Percentiles rank a stretch among this genome's conserved stretches.
Conservation (phyloP, 2,329 filamentous ascomycete species). For the Ceratocystiopsis minuta region DNA sequence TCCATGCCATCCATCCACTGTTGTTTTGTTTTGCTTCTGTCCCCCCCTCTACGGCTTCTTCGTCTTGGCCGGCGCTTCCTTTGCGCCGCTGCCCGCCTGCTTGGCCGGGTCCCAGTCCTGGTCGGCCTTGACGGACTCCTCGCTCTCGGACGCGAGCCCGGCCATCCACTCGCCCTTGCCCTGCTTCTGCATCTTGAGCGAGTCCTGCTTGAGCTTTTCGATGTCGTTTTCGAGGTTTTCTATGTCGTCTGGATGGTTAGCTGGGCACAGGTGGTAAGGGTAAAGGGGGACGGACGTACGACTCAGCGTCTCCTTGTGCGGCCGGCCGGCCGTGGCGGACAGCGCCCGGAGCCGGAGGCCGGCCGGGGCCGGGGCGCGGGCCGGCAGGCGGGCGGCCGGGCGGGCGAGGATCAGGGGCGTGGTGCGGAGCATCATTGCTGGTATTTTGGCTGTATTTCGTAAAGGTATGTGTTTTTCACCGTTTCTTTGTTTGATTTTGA, state of each 20-base stretch:
- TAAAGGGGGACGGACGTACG: neutral
- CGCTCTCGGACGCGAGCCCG: slow-evolving; percentile 59
- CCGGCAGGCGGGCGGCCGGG: no score
- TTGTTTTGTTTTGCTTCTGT: no score
- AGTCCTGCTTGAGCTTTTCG: slow-evolving; percentile 43
- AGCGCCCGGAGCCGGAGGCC: neutral
- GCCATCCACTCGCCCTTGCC: slow-evolving; percentile 62
- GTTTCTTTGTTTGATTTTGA: no score
- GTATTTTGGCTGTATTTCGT: no score
- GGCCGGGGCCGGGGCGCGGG: neutral
- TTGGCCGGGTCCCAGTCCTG: slow-evolving; percentile 21
- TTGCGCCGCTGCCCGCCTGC: slow-evolving; percentile 11
- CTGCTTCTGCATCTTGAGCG: slow-evolving; percentile 46
- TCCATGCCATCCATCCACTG: no score
- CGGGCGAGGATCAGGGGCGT: neutral
- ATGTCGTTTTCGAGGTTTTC: slow-evolving; percentile 19
- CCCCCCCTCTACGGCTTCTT: neutral
- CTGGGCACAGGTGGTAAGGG: neutral
- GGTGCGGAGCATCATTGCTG: neutral
- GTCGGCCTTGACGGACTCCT: slow-evolving; percentile 59
- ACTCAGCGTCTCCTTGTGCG: slow-evolving; percentile 6
- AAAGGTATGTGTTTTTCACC: no score
- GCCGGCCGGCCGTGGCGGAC: neutral
- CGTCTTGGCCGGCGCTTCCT: slow-evolving; percentile 33
- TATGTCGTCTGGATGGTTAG: neutral